A percentile compares a stretch with the other conserved stretches of the same genome.
Conservation (phyloP, 2,329 filamentous ascomycete genomes). For the Microcyclospora tardicrescens region DNA sequence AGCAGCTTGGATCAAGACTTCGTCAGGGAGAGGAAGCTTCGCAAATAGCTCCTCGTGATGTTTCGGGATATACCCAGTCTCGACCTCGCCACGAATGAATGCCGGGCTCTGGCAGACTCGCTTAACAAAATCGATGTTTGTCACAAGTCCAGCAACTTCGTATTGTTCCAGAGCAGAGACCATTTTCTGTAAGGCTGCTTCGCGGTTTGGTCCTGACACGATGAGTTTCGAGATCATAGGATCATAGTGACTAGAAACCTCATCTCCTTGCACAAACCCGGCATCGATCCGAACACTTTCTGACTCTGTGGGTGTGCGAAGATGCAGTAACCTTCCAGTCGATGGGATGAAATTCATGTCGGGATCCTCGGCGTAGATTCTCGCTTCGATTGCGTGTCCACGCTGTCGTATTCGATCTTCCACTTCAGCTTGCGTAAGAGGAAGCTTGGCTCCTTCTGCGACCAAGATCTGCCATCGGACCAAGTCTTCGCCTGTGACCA, state of each 20-base stretch:
- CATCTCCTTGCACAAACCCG: slow-evolving; percentile 81
- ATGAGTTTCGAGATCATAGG: slow-evolving; percentile 99
- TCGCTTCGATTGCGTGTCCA: slow-evolving; percentile 85
- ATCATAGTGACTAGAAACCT: slow-evolving; percentile 88
- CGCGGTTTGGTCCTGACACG: slow-evolving; percentile 64
- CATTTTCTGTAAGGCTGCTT: slow-evolving; percentile 72
- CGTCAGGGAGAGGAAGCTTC: slow-evolving; percentile 46
- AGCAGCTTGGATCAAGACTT: slow-evolving; percentile 77
- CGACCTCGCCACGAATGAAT: slow-evolving; percentile 77
- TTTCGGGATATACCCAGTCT: slow-evolving; percentile 93
- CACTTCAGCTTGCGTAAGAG: slow-evolving; percentile 52
- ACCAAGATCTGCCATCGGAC: slow-evolving; percentile 94
- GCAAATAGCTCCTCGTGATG: slow-evolving; percentile 68
- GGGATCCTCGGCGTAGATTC: slow-evolving; percentile 94
- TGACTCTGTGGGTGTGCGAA: slow-evolving; percentile 56
- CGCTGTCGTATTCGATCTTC: slow-evolving; percentile 56
- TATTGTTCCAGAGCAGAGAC: slow-evolving; percentile 71
- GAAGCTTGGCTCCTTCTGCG: slow-evolving; percentile 56
- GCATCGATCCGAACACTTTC: slow-evolving; percentile 81
- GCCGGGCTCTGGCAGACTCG: slow-evolving; percentile 66
- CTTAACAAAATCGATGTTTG: slow-evolving; percentile 96
- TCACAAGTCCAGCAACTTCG: slow-evolving; percentile 82
- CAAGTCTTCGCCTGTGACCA: slow-evolving; percentile 63
- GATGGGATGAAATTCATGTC: slow-evolving; percentile 87
- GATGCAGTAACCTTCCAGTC: slow-evolving; percentile 74